Conservation (phyloP, 768 basidiomycete species). For the Sporobolomyces pararoseus region DNA sequence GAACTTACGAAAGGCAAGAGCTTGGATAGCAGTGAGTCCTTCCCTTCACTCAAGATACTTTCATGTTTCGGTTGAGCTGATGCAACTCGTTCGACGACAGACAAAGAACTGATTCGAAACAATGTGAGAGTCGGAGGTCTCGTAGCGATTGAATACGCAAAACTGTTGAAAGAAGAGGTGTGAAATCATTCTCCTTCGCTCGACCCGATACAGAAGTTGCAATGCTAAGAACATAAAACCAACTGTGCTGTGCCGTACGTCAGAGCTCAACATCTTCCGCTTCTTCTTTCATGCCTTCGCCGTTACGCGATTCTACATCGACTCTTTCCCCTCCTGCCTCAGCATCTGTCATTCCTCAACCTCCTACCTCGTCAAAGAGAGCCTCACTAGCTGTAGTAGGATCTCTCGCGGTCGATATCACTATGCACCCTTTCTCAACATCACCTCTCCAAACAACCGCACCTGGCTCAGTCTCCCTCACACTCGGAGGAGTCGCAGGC, state of each 20-base stretch:
- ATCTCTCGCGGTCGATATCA: conserved; percentile 84
- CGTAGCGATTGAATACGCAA: conserved; percentile 72
- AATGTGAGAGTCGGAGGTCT: conserved; percentile 76
- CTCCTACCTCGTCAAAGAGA: background rate
- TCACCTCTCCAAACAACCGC: conserved; percentile 61
- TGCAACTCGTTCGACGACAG: conserved; percentile 49
- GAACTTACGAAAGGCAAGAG: conserved; percentile 76
- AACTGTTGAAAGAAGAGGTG: conserved; percentile 50
- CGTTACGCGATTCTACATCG: background rate
- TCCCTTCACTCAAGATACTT: too few species aligned
- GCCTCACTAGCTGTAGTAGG: conserved; percentile 66
- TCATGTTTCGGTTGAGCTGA: too few species aligned
- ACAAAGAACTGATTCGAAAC: conserved; percentile 84
- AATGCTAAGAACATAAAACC: conserved; percentile 23
- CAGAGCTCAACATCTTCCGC: too few species aligned
- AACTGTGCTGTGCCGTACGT: too few species aligned
- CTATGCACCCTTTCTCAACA: conserved; percentile 51
- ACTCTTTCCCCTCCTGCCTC: background rate
- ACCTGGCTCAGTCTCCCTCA: conserved; percentile 69
- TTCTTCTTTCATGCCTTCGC: conserved; percentile 13
- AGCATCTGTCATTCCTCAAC: background rate
- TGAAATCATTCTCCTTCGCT: conserved; percentile 3
- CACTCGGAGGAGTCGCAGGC: conserved; percentile 86
- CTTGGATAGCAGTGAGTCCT: conserved; percentile 62
- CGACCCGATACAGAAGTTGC: background rate